Evolutionary conservation across 1,284 basidiomycete genomes (phyloP).

Genomic region (Meira miltonrushii): DNA sequence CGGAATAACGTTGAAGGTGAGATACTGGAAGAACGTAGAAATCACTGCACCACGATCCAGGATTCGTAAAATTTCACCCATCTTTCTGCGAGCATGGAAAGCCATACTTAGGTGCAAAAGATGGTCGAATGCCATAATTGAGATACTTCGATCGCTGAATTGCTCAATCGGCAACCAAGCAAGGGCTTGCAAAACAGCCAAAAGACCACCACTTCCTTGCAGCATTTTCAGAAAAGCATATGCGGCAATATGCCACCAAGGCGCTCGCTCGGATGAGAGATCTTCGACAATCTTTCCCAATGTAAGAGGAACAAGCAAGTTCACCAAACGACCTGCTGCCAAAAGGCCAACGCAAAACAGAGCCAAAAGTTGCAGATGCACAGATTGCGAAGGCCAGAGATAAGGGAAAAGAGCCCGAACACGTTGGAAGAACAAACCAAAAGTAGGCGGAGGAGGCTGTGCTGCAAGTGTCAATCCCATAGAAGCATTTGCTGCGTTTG

Average conservation of each 20-base stretch:
- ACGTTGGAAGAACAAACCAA: constrained; percentile 39
- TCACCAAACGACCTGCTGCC: constrained; percentile 69
- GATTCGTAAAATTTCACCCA: constrained; percentile 65
- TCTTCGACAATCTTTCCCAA: constrained; percentile 65
- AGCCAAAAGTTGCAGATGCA: constrained; percentile 66
- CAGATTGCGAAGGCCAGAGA: constrained; percentile 71
- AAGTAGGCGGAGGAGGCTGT: constrained; percentile 38
- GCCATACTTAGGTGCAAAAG: constrained; percentile 64
- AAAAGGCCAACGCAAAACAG: constrained; percentile 66
- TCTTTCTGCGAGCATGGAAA: constrained; percentile 73
- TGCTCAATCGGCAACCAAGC: constrained; percentile 76
- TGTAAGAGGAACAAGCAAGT: constrained; percentile 66
- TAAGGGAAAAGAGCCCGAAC: constrained; percentile 67
- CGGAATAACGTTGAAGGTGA: constrained; percentile 74
- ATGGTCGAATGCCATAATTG: constrained; percentile 50
- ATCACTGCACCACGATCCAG: constrained; percentile 64
- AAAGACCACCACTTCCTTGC: constrained; percentile 53
- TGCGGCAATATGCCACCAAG: constrained; percentile 36
- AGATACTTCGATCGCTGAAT: constrained; percentile 59
- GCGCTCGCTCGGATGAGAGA: constrained; percentile 34
- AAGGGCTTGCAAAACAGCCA: constrained; percentile 40
- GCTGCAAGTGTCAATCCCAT: constrained; percentile 43
- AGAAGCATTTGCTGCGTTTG: constrained; percentile 24
- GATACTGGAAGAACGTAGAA: constrained; percentile 52
- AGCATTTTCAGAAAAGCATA: constrained; percentile 54